Evolutionary conservation across 305 asterid species (phyloP).

Genomic region (Plantago coronopus): DNA sequence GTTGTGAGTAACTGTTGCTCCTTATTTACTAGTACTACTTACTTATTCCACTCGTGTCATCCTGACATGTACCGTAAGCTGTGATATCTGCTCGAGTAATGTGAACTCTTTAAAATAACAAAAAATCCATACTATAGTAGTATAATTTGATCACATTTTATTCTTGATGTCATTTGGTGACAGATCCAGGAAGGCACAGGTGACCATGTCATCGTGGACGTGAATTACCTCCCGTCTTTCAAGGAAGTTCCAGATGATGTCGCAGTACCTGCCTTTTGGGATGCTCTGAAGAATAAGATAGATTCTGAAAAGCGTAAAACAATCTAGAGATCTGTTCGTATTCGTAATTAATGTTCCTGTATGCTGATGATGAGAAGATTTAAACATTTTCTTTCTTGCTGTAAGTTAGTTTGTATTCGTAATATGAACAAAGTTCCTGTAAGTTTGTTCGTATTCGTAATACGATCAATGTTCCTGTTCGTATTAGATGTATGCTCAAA

Average conservation of each 20-base stretch:
- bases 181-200: constrained; percentile 88
- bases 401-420: constrained; percentile 8
- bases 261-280: constrained; percentile 93
- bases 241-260: constrained; percentile 86
- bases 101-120: neutral
- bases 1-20: constrained; percentile 55
- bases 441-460: too few species aligned
- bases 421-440: too few species aligned
- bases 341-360: constrained; percentile 1
- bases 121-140: too few species aligned
- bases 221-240: constrained; percentile 94
- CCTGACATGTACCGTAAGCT: constrained; percentile 1
- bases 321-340: constrained; percentile 23
- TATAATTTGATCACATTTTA: too few species aligned
- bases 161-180: constrained; percentile 12
- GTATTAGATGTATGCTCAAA: too few species aligned
- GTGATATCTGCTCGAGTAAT: neutral
- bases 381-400: neutral
- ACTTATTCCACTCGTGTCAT: neutral
- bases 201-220: constrained; percentile 92
- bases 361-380: constrained; percentile 16
- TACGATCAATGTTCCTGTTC: too few species aligned
- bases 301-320: constrained; percentile 31
- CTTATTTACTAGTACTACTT: neutral
- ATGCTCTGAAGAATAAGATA: constrained; percentile 74